Evolutionary conservation across 306 rosid genomes (phyloP), one percentile per base, ranked within the genome.

Genomic region (Pyrus betulifolia): DNA sequence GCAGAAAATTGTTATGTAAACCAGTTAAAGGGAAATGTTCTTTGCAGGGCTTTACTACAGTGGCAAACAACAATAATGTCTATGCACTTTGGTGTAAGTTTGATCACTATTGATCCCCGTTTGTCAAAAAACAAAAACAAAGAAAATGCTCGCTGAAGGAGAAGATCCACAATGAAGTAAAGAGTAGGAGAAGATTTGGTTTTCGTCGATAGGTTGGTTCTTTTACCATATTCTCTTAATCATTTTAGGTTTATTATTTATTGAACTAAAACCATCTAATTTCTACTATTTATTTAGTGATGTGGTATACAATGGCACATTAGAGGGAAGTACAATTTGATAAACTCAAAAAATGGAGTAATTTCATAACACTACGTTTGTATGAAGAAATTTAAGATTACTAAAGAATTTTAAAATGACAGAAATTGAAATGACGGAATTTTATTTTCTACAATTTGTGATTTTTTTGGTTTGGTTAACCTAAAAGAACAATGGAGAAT

Each of bases 281-380:
- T 21, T 28, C 11, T 4, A 3, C 6, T 21, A 13, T 35, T 19
- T 51, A 8, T 72, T 19, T 62, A 82, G 80, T 11, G 84, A 80
- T 49, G 80, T 84, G 40, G 78, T 84, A 18, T 38, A 74, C 71
- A 77, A 77, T 1, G 80, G 82, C 75, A 77, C 30, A 80, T 81
- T n/a, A 73, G 68, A 31, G 71, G 79, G 23, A 74, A n/a, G 75
- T 80, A 80, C 42, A 31, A 74, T 70, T 51, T 84, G 57, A 84
- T 80, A 4, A 80, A 84, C 67, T 80, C 80, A 7, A 80, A 55
- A 58, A 68, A 80, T 63, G 80, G 84, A 45, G 33, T 57, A 3
- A 19, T 84, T 60, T 38, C 40, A 35, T 35, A 33, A 33, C 40
- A 35, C 8, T 35, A 35, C 0, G 8, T 35, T 6, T 33, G 40